Evolutionary conservation across 257 asterid species (phyloP).

Genomic region (Solanum sitiens): DNA sequence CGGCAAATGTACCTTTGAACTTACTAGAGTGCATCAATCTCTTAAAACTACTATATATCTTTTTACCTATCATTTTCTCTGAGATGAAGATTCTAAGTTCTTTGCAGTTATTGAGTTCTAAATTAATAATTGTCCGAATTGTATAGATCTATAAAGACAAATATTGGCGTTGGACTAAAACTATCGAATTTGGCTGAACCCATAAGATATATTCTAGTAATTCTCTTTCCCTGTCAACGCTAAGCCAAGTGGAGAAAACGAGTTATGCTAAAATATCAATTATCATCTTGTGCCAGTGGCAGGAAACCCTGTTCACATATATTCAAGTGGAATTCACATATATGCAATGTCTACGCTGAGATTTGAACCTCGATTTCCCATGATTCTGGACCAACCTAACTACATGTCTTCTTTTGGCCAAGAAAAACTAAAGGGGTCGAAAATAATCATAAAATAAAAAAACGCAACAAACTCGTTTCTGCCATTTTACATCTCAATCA

Average conservation of each 20-base stretch:
- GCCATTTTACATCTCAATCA: neutral
- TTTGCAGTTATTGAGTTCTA: neutral
- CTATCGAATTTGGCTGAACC: neutral
- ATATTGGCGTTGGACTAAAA: neutral
- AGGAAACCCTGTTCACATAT: neutral
- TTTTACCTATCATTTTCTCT: neutral
- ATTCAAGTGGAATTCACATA: neutral
- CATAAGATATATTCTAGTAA: neutral
- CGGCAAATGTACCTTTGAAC: neutral
- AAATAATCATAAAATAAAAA: neutral
- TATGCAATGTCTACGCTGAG: neutral
- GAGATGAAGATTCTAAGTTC: neutral
- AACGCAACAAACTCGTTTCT: neutral
- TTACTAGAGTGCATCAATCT: neutral
- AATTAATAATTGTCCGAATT: neutral
- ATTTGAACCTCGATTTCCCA: neutral
- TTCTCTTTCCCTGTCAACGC: neutral
- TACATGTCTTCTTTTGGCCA: neutral
- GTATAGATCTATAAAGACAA: neutral
- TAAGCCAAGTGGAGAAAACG: neutral
- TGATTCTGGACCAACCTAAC: neutral
- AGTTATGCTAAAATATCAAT: neutral
- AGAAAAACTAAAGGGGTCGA: neutral
- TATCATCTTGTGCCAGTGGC: neutral
- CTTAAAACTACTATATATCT: neutral